Percentiles rank a stretch among this genome's conserved stretches.
Conservation (phyloP, 257 asterid genomes). For the Lycium ferocissimum region DNA sequence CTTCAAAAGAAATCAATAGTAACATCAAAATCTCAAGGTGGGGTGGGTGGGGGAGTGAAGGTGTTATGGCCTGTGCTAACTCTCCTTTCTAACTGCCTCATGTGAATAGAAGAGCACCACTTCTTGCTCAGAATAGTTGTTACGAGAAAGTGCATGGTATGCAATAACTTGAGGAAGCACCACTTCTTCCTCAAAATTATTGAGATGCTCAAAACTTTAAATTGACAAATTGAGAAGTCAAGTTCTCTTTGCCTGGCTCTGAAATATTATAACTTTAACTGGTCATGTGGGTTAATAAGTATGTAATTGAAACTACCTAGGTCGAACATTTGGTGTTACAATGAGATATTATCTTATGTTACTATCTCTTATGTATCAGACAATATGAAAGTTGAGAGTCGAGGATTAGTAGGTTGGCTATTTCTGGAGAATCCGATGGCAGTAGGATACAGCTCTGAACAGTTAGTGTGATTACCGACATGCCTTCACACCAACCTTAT, state of each 20-base stretch:
- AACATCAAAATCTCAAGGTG: background rate
- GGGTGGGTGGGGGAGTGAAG: background rate
- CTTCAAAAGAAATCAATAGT: background rate
- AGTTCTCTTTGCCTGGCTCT: slow-evolving; percentile 19
- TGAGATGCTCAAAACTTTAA: slow-evolving; percentile 1
- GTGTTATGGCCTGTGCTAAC: background rate
- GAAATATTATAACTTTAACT: background rate
- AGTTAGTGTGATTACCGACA: background rate
- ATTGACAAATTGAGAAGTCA: slow-evolving; percentile 3
- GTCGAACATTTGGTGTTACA: background rate
- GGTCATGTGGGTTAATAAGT: background rate
- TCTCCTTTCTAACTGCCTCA: background rate
- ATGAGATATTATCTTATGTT: slow-evolving; percentile 9
- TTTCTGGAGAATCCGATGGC: slow-evolving; percentile 15
- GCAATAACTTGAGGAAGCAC: background rate
- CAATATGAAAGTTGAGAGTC: slow-evolving; percentile 19
- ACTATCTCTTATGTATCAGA: background rate
- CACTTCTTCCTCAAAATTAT: background rate
- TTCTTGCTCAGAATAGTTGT: background rate
- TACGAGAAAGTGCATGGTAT: background rate
- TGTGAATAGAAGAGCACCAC: background rate
- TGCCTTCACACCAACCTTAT: background rate
- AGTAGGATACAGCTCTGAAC: slow-evolving; percentile 14
- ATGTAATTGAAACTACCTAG: background rate
- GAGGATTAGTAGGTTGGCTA: background rate